Percentiles rank a stretch among this genome's conserved stretches.
Evolutionary conservation across 352 stramenopile species (phyloP).

Genomic region (Phytophthora kernoviae): DNA sequence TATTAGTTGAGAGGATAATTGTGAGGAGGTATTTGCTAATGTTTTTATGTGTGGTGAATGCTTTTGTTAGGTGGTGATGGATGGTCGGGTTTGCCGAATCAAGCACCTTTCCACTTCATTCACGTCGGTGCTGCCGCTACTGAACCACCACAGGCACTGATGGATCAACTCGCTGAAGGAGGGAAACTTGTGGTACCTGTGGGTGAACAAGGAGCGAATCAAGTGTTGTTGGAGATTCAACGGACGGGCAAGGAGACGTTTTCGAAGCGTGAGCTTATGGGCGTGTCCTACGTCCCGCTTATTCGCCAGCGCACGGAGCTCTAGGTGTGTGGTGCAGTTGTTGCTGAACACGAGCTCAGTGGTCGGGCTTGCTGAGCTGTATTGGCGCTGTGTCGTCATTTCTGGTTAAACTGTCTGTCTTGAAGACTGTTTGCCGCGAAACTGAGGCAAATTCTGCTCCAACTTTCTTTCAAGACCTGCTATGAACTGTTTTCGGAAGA

Average conservation of each 20-base stretch:
- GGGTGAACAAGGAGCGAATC: conserved; percentile 60
- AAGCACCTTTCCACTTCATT: conserved; percentile 96
- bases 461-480: too few species aligned
- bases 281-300: conserved; percentile 79
- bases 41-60: not conserved
- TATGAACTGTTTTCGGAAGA: too few species aligned
- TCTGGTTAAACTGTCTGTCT: too few species aligned
- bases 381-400: not conserved
- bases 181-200: conserved; percentile 94
- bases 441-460: too few species aligned
- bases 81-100: conserved; percentile 90
- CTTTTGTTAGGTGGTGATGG: conserved; percentile 74
- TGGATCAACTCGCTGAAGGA: conserved; percentile 87
- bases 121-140: conserved; percentile 95
- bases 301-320: conserved; percentile 59
- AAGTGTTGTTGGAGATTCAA: conserved; percentile 84
- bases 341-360: not conserved
- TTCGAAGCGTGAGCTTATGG: conserved; percentile 62
- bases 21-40: too few species aligned
- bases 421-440: too few species aligned
- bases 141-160: conserved; percentile 84
- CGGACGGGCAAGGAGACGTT: conserved; percentile 44
- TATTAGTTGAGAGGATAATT: not conserved
- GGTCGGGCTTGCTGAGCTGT: too few species aligned
- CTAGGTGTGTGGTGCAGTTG: conserved; percentile 10